phyloP scores from a whole-genome alignment of 768 basidiomycete genomes.

The Lentinula edodes region DNA sequence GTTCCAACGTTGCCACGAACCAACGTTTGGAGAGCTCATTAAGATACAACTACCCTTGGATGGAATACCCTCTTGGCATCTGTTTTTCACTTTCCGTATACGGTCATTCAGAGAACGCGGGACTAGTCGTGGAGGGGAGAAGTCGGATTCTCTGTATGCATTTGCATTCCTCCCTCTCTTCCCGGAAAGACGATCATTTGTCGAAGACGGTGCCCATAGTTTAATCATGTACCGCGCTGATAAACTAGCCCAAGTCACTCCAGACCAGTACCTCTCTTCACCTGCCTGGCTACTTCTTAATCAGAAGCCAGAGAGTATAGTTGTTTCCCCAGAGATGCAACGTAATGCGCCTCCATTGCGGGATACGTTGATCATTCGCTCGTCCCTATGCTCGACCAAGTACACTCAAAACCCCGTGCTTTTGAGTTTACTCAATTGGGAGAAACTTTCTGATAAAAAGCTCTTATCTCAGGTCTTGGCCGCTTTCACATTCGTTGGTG shows the following conservation, averaged over 20 bases:
- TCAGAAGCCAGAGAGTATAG: slow-evolving; percentile 55
- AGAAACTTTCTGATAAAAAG: slow-evolving; percentile 57
- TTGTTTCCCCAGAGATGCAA: slow-evolving; percentile 54
- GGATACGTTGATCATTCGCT: slow-evolving; percentile 78
- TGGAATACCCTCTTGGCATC: slow-evolving; percentile 73
- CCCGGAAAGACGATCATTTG: slow-evolving; percentile 66
- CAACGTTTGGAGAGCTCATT: slow-evolving; percentile 90
- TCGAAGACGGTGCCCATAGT: slow-evolving; percentile 86
- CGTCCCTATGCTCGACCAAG: slow-evolving; percentile 87
- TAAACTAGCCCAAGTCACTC: slow-evolving; percentile 51
- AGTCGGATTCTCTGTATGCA: slow-evolving; percentile 74
- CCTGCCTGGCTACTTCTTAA: slow-evolving; percentile 55
- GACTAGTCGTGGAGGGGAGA: slow-evolving; percentile 32
- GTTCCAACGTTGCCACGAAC: slow-evolving; percentile 80
- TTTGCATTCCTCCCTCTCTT: slow-evolving; percentile 91
- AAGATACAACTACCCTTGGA: slow-evolving; percentile 75
- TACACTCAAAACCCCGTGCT: slow-evolving; percentile 89
- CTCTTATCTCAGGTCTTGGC: slow-evolving; percentile 65
- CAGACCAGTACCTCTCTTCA: slow-evolving; percentile 68
- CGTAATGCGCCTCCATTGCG: slow-evolving; percentile 63
- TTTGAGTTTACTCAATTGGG: slow-evolving; percentile 78
- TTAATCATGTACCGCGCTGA: slow-evolving; percentile 84
- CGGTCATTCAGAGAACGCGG: slow-evolving; percentile 49
- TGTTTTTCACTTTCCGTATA: slow-evolving; percentile 92
- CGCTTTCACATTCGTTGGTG: slow-evolving; percentile 88